Percentiles rank a stretch among this genome's conserved stretches.
phyloP scores from a whole-genome alignment of 768 basidiomycete species.

The Rhodotorula toruloides region DNA sequence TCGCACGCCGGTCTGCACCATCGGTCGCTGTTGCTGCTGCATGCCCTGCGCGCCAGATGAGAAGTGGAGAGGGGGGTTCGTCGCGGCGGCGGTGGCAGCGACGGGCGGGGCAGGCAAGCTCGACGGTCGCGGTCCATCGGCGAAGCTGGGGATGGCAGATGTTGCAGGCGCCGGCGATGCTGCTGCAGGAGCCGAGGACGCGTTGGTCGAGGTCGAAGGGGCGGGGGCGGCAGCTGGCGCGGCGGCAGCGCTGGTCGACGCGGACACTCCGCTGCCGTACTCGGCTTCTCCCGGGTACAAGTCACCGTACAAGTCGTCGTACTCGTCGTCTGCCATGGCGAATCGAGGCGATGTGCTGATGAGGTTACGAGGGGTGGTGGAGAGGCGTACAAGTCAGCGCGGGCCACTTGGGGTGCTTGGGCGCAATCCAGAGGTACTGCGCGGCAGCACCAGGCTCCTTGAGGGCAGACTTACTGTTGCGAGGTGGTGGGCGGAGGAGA shows the following conservation, averaged over 20 bases:
- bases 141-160: conserved; percentile 44
- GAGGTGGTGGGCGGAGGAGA: too few species aligned
- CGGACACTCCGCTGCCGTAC: neutral
- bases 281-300: conserved; percentile 36
- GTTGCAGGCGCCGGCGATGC: neutral
- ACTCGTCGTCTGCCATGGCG: conserved; percentile 2
- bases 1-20: conserved; percentile 50
- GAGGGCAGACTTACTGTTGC: too few species aligned
- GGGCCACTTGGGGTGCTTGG: too few species aligned
- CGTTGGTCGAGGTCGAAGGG: conserved; percentile 1
- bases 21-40: conserved; percentile 33
- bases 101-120: neutral
- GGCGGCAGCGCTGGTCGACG: neutral
- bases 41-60: conserved; percentile 26
- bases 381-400: too few species aligned
- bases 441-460: too few species aligned
- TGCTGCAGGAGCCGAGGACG: conserved; percentile 28
- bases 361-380: neutral
- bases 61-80: conserved; percentile 21
- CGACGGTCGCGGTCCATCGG: neutral
- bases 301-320: conserved; percentile 46
- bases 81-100: conserved; percentile 40
- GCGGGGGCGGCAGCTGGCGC: neutral
- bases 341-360: neutral
- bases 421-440: too few species aligned